Evolutionary conservation across 345 rosid genomes (phyloP).

Genomic region (Carallia brachiata): DNA sequence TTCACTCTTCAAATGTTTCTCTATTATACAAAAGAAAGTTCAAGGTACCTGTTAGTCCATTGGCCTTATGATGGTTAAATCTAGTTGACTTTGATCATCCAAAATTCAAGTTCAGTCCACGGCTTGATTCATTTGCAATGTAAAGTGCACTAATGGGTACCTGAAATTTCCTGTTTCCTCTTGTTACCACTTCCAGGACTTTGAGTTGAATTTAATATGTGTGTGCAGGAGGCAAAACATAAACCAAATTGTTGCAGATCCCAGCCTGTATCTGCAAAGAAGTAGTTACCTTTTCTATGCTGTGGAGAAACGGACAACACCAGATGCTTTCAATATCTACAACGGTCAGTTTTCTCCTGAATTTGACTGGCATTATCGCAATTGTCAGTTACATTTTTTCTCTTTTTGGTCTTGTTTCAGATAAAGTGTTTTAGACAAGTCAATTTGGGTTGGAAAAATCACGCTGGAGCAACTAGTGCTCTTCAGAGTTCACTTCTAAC

Average conservation of each 20-base stretch:
- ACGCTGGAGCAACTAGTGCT: too few relatives aligned
- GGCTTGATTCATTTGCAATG: too few relatives aligned
- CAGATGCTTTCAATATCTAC: slow-evolving; percentile 33
- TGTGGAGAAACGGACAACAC: slow-evolving; percentile 31
- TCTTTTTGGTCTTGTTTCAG: too few relatives aligned
- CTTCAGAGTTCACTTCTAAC: neutral
- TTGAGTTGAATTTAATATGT: neutral
- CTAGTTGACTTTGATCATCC: neutral
- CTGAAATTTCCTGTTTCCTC: neutral
- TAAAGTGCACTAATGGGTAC: neutral
- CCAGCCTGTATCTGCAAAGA: slow-evolving; percentile 29
- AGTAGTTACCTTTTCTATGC: slow-evolving; percentile 33
- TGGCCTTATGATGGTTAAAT: neutral
- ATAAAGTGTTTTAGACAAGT: too few relatives aligned
- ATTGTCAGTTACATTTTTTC: neutral
- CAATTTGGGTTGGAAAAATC: too few relatives aligned
- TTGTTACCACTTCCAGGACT: neutral
- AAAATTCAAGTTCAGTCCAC: neutral
- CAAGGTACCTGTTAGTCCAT: neutral
- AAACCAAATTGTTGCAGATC: slow-evolving; percentile 35
- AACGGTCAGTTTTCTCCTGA: slow-evolving; percentile 27
- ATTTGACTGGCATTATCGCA: neutral
- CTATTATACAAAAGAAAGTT: neutral
- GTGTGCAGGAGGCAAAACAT: slow-evolving; percentile 23
- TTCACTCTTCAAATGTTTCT: neutral